Conservation (phyloP, 176 grass and related monocot genomes). For the Olyra latifolia region DNA sequence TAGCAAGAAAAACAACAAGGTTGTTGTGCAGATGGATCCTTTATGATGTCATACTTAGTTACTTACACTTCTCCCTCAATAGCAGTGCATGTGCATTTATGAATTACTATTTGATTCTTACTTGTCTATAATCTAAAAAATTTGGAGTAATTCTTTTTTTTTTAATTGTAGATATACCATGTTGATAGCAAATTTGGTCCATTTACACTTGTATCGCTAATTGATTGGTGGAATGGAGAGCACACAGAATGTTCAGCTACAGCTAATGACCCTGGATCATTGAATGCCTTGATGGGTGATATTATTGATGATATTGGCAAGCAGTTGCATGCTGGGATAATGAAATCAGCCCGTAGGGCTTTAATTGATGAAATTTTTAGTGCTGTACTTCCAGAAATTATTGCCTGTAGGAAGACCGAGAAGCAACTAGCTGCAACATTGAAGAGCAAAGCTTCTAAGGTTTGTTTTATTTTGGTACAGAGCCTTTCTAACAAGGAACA, state of each 20-base stretch:
- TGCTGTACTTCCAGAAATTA: slow-evolving; percentile 73
- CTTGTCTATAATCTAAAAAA: slow-evolving; percentile 6
- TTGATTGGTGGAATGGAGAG: slow-evolving; percentile 73
- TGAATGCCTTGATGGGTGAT: slow-evolving; percentile 52
- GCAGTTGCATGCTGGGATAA: slow-evolving; percentile 81
- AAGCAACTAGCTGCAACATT: slow-evolving; percentile 49
- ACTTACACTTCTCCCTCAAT: not conserved
- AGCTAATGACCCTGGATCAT: slow-evolving; percentile 39
- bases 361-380: slow-evolving; percentile 89
- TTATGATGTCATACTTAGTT: not conserved
- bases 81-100: not conserved
- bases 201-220: slow-evolving; percentile 73
- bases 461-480: slow-evolving; percentile 28
- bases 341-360: slow-evolving; percentile 86
- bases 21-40: not conserved
- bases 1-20: slow-evolving; percentile 5
- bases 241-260: slow-evolving; percentile 35
- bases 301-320: slow-evolving; percentile 54
- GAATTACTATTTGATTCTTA: slow-evolving; percentile 21
- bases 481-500: slow-evolving; percentile 11
- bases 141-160: not conserved
- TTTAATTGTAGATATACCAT: slow-evolving; percentile 74
- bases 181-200: slow-evolving; percentile 75
- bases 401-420: slow-evolving; percentile 56
- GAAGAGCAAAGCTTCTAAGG: slow-evolving; percentile 52